Evolutionary conservation across 257 asterid species (phyloP).

Genomic region (Fraxinus quadrangulata): DNA sequence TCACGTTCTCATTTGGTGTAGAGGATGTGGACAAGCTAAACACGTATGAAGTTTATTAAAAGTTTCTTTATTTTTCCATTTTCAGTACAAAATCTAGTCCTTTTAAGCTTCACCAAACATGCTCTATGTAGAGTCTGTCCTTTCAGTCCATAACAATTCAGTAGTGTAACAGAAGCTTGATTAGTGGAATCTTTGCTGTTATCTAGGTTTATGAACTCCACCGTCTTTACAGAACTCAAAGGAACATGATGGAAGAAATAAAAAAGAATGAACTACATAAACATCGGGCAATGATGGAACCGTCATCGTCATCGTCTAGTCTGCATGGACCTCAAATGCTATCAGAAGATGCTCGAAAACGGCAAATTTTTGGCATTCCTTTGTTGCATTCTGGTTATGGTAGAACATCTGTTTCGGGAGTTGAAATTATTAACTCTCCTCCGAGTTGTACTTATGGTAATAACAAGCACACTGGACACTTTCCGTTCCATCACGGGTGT

Average conservation of each 20-base stretch:
- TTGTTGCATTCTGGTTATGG: constrained; percentile 46
- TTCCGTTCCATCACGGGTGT: constrained; percentile 48
- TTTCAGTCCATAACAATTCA: background rate
- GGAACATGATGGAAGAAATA: constrained; percentile 86
- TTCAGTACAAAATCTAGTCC: background rate
- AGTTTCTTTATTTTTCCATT: background rate
- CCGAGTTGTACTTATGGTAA: constrained; percentile 69
- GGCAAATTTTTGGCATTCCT: constrained; percentile 60
- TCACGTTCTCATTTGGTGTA: constrained; percentile 2
- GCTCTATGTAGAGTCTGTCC: background rate
- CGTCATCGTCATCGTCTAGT: constrained; percentile 73
- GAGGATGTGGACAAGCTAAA: too few species aligned
- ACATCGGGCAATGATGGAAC: constrained; percentile 60
- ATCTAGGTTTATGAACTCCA: constrained; percentile 82
- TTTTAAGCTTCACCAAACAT: background rate
- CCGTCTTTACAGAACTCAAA: constrained; percentile 81
- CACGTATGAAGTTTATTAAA: background rate
- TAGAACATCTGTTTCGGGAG: constrained; percentile 54
- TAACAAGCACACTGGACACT: constrained; percentile 37
- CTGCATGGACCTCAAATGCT: constrained; percentile 65
- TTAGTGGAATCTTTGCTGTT: constrained; percentile 15
- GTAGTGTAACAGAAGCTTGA: constrained; percentile 20
- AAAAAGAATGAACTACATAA: constrained; percentile 47
- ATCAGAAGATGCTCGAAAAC: constrained; percentile 67
- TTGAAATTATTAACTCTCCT: constrained; percentile 65